phyloP scores from a whole-genome alignment of 768 basidiomycete species.

The Termitomyces sp. region DNA sequence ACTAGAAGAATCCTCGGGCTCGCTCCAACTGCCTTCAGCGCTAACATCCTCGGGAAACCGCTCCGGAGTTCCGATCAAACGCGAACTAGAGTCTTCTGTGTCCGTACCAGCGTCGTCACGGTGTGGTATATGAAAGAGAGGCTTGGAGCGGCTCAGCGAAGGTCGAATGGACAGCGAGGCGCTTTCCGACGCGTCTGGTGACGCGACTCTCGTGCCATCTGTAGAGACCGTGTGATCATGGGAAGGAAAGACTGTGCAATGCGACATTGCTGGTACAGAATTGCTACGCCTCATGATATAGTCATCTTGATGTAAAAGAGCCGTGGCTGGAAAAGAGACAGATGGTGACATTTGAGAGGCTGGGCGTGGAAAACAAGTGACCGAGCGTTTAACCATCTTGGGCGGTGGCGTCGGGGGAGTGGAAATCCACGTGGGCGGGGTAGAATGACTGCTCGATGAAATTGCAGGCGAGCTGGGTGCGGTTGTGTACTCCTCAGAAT shows the following conservation, averaged over 20 bases:
- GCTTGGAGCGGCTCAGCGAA: slow-evolving; percentile 14
- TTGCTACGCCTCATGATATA: slow-evolving; percentile 32
- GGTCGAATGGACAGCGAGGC: slow-evolving; percentile 6
- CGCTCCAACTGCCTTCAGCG: slow-evolving; percentile 23
- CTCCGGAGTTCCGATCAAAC: slow-evolving; percentile 13
- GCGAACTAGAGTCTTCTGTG: slow-evolving; percentile 23
- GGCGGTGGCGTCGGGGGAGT: slow-evolving; percentile 57
- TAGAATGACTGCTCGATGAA: slow-evolving; percentile 16
- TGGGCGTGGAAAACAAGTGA: slow-evolving; percentile 29
- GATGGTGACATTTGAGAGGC: slow-evolving; percentile 35
- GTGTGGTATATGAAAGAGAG: slow-evolving; percentile 32
- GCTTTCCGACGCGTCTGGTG: slow-evolving; percentile 2
- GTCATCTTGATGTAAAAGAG: slow-evolving; percentile 25
- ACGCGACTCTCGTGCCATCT: background rate
- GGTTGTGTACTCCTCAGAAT: slow-evolving; percentile 15
- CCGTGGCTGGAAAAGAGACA: slow-evolving; percentile 43
- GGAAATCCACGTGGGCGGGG: slow-evolving; percentile 53
- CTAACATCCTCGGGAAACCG: slow-evolving; percentile 17
- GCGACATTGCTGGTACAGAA: slow-evolving; percentile 38
- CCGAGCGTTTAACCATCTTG: slow-evolving; percentile 34
- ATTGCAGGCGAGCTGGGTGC: slow-evolving; percentile 17
- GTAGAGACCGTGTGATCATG: background rate
- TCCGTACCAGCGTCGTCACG: slow-evolving; percentile 23
- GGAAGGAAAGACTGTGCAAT: slow-evolving; percentile 15
- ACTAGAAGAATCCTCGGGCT: slow-evolving; percentile 22